Evolutionary conservation across 139 green algal species (phyloP).

Genomic region (Micractinium sp.): DNA sequence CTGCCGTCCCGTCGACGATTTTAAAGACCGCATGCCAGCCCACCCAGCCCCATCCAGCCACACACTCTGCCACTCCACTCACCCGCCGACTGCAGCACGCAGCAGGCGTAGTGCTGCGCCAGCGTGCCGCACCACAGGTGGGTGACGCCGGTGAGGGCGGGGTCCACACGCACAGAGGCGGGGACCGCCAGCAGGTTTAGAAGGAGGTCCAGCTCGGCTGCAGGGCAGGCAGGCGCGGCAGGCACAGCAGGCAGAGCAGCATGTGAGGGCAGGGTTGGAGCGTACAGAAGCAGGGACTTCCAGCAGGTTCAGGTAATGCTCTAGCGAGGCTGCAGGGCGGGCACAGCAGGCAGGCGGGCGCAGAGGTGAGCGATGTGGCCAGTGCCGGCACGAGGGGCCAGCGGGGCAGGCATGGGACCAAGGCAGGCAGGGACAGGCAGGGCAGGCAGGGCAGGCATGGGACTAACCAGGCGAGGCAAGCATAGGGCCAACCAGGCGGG

Average conservation of each 20-base stretch:
- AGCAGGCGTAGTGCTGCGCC: conserved; percentile 32
- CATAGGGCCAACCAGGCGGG: too few relatives aligned
- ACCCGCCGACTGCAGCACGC: conserved; percentile 29
- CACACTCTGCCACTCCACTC: not conserved
- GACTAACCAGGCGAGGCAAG: not conserved
- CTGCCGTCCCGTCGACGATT: not conserved
- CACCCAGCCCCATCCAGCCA: not conserved
- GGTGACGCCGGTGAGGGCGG: conserved; percentile 5
- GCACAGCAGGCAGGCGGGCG: not conserved
- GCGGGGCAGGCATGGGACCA: not conserved
- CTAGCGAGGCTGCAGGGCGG: conserved; percentile 40
- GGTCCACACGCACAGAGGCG: conserved; percentile 8
- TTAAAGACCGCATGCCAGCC: not conserved
- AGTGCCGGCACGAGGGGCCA: not conserved
- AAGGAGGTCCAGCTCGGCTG: conserved; percentile 57
- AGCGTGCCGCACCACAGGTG: conserved; percentile 33
- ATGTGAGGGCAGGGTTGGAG: conserved; percentile 12
- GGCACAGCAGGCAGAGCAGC: not conserved
- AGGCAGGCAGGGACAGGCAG: too few relatives aligned
- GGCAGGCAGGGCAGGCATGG: not conserved
- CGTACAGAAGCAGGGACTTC: conserved; percentile 13
- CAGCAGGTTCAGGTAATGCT: conserved; percentile 56
- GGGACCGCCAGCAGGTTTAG: conserved; percentile 53
- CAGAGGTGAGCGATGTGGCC: not conserved
- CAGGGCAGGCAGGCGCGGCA: not conserved